Conservation (phyloP, 2,329 filamentous ascomycete species). For the Didymella pinodella region DNA sequence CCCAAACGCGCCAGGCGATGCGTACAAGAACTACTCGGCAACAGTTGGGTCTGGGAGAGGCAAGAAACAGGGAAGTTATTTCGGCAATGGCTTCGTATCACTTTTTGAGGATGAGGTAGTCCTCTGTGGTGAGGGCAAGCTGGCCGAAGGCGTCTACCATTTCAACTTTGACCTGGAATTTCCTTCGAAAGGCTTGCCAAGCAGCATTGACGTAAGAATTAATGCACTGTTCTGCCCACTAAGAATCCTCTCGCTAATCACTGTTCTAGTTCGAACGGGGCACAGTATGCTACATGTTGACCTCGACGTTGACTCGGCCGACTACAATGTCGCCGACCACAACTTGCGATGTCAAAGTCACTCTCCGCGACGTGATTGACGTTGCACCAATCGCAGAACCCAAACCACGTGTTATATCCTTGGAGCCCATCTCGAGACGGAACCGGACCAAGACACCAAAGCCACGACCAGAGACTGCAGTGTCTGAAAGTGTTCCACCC, state of each 20-base stretch:
- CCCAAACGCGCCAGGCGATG: conserved; percentile 67
- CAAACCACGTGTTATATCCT: conserved; percentile 80
- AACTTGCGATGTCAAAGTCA: conserved; percentile 81
- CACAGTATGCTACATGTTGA: conserved; percentile 89
- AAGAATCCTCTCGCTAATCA: conserved; percentile 28
- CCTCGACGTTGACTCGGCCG: conserved; percentile 86
- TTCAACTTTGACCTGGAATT: conserved; percentile 80
- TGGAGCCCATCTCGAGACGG: conserved; percentile 83
- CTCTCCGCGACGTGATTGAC: conserved; percentile 82
- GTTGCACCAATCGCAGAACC: conserved; percentile 77
- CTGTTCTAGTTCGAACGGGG: conserved; percentile 85
- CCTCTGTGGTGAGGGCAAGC: conserved; percentile 77
- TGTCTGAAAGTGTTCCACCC: conserved; percentile 24
- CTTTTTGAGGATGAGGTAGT: conserved; percentile 85
- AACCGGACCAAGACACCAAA: conserved; percentile 64
- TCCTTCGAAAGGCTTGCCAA: conserved; percentile 75
- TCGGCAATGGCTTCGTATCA: conserved; percentile 79
- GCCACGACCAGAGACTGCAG: conserved; percentile 30
- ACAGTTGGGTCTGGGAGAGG: conserved; percentile 64
- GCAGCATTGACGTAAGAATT: conserved; percentile 85
- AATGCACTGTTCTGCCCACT: conserved; percentile 17
- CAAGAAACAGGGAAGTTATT: conserved; percentile 64
- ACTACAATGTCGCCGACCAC: conserved; percentile 83
- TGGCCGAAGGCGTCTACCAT: conserved; percentile 78
- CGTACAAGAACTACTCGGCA: conserved; percentile 57